Evolutionary conservation across 148 eudicot species (phyloP), one percentile per base, ranked within the genome.

Genomic region (Arbutus unedo): DNA sequence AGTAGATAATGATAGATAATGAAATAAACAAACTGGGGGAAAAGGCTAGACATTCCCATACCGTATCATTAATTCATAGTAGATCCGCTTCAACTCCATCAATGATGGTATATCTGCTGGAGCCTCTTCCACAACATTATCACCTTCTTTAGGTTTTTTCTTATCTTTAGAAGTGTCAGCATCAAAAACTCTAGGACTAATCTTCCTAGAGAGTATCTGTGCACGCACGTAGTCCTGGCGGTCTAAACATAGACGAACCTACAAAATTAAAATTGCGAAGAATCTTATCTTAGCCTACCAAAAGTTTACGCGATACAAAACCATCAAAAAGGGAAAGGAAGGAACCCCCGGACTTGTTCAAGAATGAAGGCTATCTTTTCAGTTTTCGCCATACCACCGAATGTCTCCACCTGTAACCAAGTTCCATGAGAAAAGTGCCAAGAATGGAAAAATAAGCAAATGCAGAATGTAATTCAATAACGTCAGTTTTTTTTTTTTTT

Each of bases 361-460:
- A 96, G 97, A 86, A 96, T 94, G 83, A 96, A 96, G 43, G 98
- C 95, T 78, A 94, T 91, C 80, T 96, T 96, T 85, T 96, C 98
- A 56, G 98, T 96, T 91, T 96, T 94, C 70, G 99, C 99, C 98
- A 96, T 96, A 13, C 98, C 97, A 38, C 98, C 98, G 86, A 96
- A 96, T 54, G 98, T 94, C 87, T 94, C 99, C 59, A 96, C 99
- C 99, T 96, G 91, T 76, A 81, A 41, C 44, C 45, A 81, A 74
- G 64, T 70, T 43, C 56, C 66, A 75, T 74, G 25, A 54, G 57
- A 67, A 51, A 72, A 55, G 48, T 15, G 59, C 55, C 79, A 82
- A 53, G 49, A 54, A 31, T 55, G 6, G 56, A 64, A 76, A 21
- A 78, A 48, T 1, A 55, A 31, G 16, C 3, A n/a, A 51, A 84